A percentile compares a stretch with the other conserved stretches of the same genome.
phyloP scores from a whole-genome alignment of 305 asterid species.

The Fraxinus dipetala region DNA sequence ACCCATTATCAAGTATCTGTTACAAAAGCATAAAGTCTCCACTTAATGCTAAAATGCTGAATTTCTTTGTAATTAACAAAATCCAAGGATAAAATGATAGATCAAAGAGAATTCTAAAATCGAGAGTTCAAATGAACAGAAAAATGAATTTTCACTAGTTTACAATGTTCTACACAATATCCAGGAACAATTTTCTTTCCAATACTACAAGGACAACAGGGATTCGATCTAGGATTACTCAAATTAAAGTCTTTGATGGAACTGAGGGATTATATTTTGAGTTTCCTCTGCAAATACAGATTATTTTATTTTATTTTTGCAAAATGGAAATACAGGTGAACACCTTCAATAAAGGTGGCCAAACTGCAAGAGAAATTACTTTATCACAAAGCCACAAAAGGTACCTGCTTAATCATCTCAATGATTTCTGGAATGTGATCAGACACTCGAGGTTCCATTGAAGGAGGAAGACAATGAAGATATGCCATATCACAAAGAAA shows the following conservation, averaged over 20 bases:
- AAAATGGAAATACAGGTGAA: background rate
- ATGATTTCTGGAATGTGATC: constrained; percentile 86
- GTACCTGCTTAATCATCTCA: constrained; percentile 84
- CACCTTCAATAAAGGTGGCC: background rate
- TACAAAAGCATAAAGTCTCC: constrained; percentile 22
- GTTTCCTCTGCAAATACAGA: background rate
- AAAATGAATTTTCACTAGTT: background rate
- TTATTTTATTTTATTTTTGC: background rate
- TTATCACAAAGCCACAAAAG: background rate
- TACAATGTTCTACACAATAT: background rate
- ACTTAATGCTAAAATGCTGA: constrained; percentile 2
- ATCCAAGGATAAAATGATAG: background rate
- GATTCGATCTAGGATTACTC: background rate
- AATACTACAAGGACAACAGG: background rate
- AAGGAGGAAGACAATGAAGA: constrained; percentile 84
- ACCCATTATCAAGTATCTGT: constrained; percentile 79
- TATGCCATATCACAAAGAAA: constrained; percentile 76
- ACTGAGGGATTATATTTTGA: background rate
- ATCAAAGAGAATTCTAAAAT: constrained; percentile 5
- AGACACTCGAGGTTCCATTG: constrained; percentile 90
- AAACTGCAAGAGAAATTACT: constrained; percentile 13
- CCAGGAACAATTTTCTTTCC: background rate
- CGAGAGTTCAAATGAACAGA: background rate
- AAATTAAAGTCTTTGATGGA: background rate
- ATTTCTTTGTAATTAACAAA: background rate